Percentiles rank a stretch among this genome's conserved stretches.
Conservation (phyloP, 495 filamentous ascomycete genomes). For the Stereocaulon alpinum region DNA sequence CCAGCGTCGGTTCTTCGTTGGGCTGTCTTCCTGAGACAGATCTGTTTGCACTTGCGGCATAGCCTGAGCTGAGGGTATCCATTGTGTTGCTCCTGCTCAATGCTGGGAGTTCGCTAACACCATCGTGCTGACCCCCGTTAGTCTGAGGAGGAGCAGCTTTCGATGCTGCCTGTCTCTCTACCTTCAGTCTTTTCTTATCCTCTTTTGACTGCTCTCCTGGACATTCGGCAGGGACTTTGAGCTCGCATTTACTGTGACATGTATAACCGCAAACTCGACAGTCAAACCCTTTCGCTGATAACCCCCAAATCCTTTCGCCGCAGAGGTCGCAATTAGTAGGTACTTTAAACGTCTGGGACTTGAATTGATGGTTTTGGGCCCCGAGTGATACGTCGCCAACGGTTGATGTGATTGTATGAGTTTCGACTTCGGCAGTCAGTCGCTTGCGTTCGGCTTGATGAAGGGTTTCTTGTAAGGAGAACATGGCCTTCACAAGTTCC, state of each 20-base stretch:
- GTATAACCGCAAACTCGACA: constrained; percentile 95
- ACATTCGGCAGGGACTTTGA: constrained; percentile 95
- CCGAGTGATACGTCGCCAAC: constrained; percentile 89
- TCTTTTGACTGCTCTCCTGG: constrained; percentile 90
- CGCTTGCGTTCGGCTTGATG: constrained; percentile 81
- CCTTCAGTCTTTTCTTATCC: constrained; percentile 85
- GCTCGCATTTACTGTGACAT: constrained; percentile 96
- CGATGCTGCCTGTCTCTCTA: constrained; percentile 68
- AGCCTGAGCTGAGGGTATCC: constrained; percentile 85
- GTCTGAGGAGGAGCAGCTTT: constrained; percentile 40
- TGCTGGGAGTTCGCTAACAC: constrained; percentile 34
- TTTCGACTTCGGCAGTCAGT: constrained; percentile 83
- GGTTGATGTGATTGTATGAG: constrained; percentile 69
- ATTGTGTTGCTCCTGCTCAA: constrained; percentile 81
- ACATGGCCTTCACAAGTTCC: constrained; percentile 62
- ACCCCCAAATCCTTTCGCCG: constrained; percentile 90
- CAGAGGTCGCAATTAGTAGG: constrained; percentile 97
- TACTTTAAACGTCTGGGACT: constrained; percentile 94
- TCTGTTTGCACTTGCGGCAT: constrained; percentile 66
- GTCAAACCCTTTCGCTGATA: constrained; percentile 90
- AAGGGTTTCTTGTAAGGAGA: constrained; percentile 69
- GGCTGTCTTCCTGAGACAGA: constrained; percentile 52
- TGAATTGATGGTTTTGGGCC: constrained; percentile 91
- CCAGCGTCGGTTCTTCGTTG: constrained; percentile 22
- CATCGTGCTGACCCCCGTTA: constrained; percentile 31